These are phyloP conservation scores for Escallonia rubra DNA, from an alignment of 129 eudicot genomes.

Conservation along the genomic window DNA sequence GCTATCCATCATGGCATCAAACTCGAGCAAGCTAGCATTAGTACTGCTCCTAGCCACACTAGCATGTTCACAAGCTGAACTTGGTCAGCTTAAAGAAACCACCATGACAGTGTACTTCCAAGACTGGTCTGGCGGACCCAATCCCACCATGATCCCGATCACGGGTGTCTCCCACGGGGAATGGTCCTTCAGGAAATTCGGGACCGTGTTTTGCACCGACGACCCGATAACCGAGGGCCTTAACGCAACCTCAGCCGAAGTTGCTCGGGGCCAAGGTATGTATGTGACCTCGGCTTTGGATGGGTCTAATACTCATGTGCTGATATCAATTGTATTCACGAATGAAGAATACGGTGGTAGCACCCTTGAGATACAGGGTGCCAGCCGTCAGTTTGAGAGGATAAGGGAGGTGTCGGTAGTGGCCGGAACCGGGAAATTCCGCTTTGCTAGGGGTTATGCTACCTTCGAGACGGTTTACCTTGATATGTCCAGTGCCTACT, in stretches of 20 bases:
- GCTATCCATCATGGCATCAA: too few species aligned
- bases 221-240: conserved; percentile 2
- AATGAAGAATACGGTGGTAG: conserved; percentile 26
- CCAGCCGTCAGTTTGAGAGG: conserved; percentile 23
- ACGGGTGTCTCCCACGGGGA: conserved; percentile 7
- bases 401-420: conserved; percentile 36
- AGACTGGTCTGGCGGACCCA: conserved; percentile 6
- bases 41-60: conserved; percentile 1
- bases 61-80: conserved; percentile 4
- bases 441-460: conserved; percentile 28
- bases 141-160: conserved; percentile 11
- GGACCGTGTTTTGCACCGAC: conserved; percentile 18
- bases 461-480: conserved; percentile 18
- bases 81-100: conserved; percentile 12
- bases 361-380: conserved; percentile 31
- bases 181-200: conserved; percentile 13
- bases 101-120: conserved; percentile 15
- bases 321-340: conserved; percentile 22
- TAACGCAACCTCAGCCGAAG: conserved; percentile 1
- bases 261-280: conserved; percentile 15
- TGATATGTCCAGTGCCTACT: background rate
- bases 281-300: conserved; percentile 16
- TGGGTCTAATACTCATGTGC: conserved; percentile 9
- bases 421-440: conserved; percentile 36
- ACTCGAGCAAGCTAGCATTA: background rate